phyloP scores from a whole-genome alignment of 805 yeast species.

The Zygosaccharomyces pseudorouxii region DNA sequence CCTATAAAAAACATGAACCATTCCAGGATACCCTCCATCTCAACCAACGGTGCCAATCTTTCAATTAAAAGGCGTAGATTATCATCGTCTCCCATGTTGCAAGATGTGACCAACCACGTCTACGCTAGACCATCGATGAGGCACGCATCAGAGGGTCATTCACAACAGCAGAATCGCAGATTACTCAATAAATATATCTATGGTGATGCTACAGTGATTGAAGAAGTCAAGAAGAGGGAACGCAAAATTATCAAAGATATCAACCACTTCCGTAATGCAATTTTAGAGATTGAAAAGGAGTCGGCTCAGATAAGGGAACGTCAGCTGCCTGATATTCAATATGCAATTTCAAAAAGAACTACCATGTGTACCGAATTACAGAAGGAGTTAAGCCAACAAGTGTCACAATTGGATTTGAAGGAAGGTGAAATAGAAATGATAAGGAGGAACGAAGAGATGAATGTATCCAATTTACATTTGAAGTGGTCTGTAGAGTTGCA shows the following conservation, averaged over 20 bases:
- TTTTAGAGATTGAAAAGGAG: slow-evolving; percentile 28
- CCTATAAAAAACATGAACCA: slow-evolving; percentile 11
- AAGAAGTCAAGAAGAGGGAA: slow-evolving; percentile 32
- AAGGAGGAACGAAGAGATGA: slow-evolving; percentile 19
- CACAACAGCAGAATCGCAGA: slow-evolving; percentile 14
- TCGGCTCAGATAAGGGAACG: slow-evolving; percentile 16
- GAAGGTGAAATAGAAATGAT: slow-evolving; percentile 20
- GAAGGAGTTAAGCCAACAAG: slow-evolving; percentile 20
- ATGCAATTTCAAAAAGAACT: slow-evolving; percentile 23
- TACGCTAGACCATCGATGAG: slow-evolving; percentile 9
- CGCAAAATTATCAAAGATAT: slow-evolving; percentile 32
- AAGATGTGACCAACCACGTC: slow-evolving; percentile 20
- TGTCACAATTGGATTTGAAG: slow-evolving; percentile 17
- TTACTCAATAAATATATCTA: slow-evolving; percentile 27
- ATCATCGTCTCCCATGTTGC: slow-evolving; percentile 16
- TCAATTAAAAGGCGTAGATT: slow-evolving; percentile 13
- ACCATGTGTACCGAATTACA: slow-evolving; percentile 21
- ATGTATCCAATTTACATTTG: slow-evolving; percentile 20
- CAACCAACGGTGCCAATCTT: slow-evolving; percentile 4
- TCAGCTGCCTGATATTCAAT: slow-evolving; percentile 25
- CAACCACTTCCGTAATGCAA: slow-evolving; percentile 25
- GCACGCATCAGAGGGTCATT: slow-evolving; percentile 8
- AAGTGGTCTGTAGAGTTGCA: slow-evolving; percentile 23
- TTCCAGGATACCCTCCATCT: slow-evolving; percentile 19
- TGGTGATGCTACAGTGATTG: slow-evolving; percentile 32